Conservation (phyloP, 2,329 filamentous ascomycete genomes). For the Aspergillus unguis region DNA sequence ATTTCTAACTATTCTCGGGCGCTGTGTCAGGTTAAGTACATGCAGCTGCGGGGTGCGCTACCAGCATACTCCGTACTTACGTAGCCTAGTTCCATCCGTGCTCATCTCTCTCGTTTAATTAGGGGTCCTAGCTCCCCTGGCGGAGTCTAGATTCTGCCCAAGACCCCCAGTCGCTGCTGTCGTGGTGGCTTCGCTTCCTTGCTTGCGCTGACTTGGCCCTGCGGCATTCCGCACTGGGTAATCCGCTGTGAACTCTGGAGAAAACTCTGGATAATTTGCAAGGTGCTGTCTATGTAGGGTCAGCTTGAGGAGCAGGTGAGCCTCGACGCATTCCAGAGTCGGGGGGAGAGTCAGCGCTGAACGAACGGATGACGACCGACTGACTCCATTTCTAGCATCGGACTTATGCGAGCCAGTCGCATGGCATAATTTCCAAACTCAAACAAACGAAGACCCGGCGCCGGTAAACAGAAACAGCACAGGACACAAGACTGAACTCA, state of each 20-base stretch:
- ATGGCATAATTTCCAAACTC: no score
- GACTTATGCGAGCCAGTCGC: no score
- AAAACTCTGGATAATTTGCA: neutral
- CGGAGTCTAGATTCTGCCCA: neutral
- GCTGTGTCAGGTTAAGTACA: conserved; percentile 4
- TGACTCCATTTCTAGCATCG: no score
- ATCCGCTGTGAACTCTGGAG: neutral
- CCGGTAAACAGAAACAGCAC: neutral
- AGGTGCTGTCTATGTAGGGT: neutral
- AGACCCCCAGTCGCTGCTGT: neutral
- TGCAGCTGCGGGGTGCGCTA: neutral
- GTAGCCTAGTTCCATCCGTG: neutral
- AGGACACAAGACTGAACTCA: neutral
- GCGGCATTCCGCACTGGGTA: conserved; percentile 16
- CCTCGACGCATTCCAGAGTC: neutral
- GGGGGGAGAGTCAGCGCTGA: no score
- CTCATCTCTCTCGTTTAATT: neutral
- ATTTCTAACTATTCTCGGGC: conserved; percentile 1
- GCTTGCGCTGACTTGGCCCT: conserved; percentile 6
- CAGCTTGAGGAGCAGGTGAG: neutral
- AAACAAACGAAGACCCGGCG: neutral
- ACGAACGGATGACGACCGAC: no score
- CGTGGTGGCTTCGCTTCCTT: neutral
- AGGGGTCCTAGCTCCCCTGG: conserved; percentile 9
- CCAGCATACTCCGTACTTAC: no score